Conservation (phyloP, 2,329 filamentous ascomycete genomes). For the Aspergillus bombycis region DNA sequence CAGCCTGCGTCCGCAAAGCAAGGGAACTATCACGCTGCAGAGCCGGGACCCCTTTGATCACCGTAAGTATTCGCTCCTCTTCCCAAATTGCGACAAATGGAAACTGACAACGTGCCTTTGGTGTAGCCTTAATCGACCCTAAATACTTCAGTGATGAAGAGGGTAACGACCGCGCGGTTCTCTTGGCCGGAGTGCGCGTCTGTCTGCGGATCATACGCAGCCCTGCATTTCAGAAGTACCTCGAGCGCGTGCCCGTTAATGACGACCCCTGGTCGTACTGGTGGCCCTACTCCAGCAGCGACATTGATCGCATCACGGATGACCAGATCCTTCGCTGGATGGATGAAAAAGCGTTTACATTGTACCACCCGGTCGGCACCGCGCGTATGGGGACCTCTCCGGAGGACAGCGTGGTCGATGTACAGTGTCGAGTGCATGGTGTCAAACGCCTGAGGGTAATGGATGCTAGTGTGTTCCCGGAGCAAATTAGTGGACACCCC, state of each 20-base stretch:
- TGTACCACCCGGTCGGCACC: slow-evolving; percentile 27
- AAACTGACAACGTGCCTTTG: background rate
- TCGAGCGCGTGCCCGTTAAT: slow-evolving; percentile 19
- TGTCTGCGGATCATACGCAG: slow-evolving; percentile 19
- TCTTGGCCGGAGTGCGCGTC: slow-evolving; percentile 22
- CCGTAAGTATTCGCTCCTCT: too few species aligned
- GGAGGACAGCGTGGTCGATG: slow-evolving; percentile 22
- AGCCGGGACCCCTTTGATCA: slow-evolving; percentile 22
- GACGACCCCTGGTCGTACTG: slow-evolving; percentile 22
- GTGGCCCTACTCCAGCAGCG: slow-evolving; percentile 26
- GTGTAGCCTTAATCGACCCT: slow-evolving; percentile 22
- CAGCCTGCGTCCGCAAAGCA: slow-evolving; percentile 21
- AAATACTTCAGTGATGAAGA: slow-evolving; percentile 19
- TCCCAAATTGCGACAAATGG: too few species aligned
- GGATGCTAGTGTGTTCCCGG: slow-evolving; percentile 28
- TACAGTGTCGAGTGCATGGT: slow-evolving; percentile 24
- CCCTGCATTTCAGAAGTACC: slow-evolving; percentile 16
- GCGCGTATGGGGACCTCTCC: slow-evolving; percentile 23
- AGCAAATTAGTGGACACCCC: slow-evolving; percentile 26
- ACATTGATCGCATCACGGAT: slow-evolving; percentile 24
- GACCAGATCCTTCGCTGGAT: slow-evolving; percentile 22
- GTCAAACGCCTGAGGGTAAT: slow-evolving; percentile 23
- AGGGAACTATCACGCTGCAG: slow-evolving; percentile 20
- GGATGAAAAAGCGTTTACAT: slow-evolving; percentile 24
- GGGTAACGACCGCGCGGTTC: slow-evolving; percentile 20